A percentile compares a stretch with the other conserved stretches of the same genome.
Conservation (phyloP, 2,329 filamentous ascomycete genomes). For the Exserohilum rostratum region DNA sequence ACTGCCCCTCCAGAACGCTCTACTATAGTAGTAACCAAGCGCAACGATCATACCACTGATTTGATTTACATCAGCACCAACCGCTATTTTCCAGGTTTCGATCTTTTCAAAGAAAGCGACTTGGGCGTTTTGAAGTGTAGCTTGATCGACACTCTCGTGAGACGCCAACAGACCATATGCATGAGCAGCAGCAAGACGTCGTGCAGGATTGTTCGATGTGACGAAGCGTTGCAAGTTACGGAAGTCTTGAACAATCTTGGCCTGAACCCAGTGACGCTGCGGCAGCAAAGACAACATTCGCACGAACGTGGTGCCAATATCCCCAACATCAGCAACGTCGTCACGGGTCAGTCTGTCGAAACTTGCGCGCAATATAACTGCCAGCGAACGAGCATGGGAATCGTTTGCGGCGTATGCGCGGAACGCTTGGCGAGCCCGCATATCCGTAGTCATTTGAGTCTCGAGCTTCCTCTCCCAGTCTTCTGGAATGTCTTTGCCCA, state of each 20-base stretch:
- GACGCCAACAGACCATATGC: conserved; percentile 78
- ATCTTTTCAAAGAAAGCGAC: conserved; percentile 56
- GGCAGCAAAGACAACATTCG: conserved; percentile 63
- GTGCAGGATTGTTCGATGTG: conserved; percentile 72
- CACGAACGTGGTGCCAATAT: conserved; percentile 58
- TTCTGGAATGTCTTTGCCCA: conserved; percentile 66
- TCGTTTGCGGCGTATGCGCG: conserved; percentile 54
- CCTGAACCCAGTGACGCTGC: conserved; percentile 49
- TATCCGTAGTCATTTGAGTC: conserved; percentile 72
- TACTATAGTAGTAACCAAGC: conserved; percentile 63
- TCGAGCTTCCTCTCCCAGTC: conserved; percentile 87
- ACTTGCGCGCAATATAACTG: conserved; percentile 52
- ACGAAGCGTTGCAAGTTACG: conserved; percentile 65
- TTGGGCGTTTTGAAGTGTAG: conserved; percentile 53
- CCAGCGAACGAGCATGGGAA: conserved; percentile 45
- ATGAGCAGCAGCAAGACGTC: conserved; percentile 70
- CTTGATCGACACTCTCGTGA: conserved; percentile 57
- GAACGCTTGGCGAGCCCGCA: conserved; percentile 66
- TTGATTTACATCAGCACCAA: conserved; percentile 65
- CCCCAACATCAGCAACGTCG: conserved; percentile 49
- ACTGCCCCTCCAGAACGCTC: conserved; percentile 58
- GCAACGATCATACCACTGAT: conserved; percentile 67
- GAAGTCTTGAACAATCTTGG: conserved; percentile 41
- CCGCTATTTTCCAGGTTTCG: conserved; percentile 61
- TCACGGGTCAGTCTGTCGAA: conserved; percentile 54